Conservation (phyloP, 257 asterid species). For the Capsicum rhomboideum region DNA sequence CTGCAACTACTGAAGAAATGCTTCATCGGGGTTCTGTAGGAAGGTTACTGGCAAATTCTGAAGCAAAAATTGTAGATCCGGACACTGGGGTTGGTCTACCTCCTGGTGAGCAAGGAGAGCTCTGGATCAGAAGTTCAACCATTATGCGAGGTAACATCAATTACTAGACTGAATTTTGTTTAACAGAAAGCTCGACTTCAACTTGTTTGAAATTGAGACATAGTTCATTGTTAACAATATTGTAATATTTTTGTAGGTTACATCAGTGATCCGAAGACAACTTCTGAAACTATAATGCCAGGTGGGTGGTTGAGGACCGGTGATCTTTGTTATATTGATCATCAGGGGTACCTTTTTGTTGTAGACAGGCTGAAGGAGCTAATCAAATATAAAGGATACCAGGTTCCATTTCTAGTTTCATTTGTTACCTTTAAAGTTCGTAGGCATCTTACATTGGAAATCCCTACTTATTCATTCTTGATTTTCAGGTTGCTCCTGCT, state of each 20-base stretch:
- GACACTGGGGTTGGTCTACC: conserved; percentile 32
- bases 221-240: background rate
- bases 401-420: conserved; percentile 19
- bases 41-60: conserved; percentile 13
- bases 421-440: background rate
- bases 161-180: background rate
- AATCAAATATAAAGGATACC: conserved; percentile 56
- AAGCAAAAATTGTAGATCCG: conserved; percentile 52
- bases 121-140: conserved; percentile 48
- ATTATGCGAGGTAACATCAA: conserved; percentile 47
- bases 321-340: conserved; percentile 41
- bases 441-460: background rate
- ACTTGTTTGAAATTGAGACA: background rate
- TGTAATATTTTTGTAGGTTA: conserved; percentile 25
- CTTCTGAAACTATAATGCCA: conserved; percentile 22
- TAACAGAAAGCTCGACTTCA: background rate
- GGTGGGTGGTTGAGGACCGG: conserved; percentile 51
- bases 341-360: conserved; percentile 38
- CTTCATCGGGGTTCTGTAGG: conserved; percentile 38
- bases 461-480: background rate
- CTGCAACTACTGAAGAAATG: conserved; percentile 25
- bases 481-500: conserved; percentile 44
- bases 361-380: conserved; percentile 48
- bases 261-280: conserved; percentile 25
- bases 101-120: conserved; percentile 51